Conservation (phyloP, 1,139 yeast species). For the Nakaseomyces nivariensis region DNA sequence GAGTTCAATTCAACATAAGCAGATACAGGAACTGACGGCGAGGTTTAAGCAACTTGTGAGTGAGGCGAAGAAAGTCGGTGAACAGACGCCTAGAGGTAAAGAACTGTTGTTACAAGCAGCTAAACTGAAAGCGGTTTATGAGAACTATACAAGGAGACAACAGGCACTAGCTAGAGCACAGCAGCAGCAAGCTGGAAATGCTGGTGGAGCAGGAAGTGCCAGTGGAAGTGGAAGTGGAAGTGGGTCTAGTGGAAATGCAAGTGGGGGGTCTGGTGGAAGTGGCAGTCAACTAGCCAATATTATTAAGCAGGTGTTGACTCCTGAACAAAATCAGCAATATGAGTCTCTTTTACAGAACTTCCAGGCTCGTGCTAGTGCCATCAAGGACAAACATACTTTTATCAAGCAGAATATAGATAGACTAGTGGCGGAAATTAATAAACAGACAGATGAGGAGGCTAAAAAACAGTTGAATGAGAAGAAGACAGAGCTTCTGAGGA, state of each 20-base stretch:
- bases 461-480: conserved; percentile 25
- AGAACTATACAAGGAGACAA: conserved; percentile 23
- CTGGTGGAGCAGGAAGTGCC: conserved; percentile 28
- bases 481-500: conserved; percentile 21
- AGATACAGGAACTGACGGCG: conserved; percentile 51
- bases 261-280: conserved; percentile 7
- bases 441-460: conserved; percentile 20
- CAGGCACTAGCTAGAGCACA: conserved; percentile 21
- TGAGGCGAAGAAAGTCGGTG: conserved; percentile 47
- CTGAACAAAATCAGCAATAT: conserved; percentile 27
- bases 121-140: conserved; percentile 36
- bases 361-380: conserved; percentile 25
- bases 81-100: conserved; percentile 59
- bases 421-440: conserved; percentile 23
- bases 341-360: conserved; percentile 26
- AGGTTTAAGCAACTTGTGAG: conserved; percentile 54
- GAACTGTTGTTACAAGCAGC: conserved; percentile 61
- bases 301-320: conserved; percentile 24
- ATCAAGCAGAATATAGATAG: conserved; percentile 27
- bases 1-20: conserved; percentile 38
- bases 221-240: conserved; percentile 18
- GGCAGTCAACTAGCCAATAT: conserved; percentile 17
- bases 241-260: conserved; percentile 4
- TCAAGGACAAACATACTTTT: conserved; percentile 26
- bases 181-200: conserved; percentile 15